Evolutionary conservation across 202 grass and related monocot genomes (phyloP).

Genomic region (Elaeis oleifera): DNA sequence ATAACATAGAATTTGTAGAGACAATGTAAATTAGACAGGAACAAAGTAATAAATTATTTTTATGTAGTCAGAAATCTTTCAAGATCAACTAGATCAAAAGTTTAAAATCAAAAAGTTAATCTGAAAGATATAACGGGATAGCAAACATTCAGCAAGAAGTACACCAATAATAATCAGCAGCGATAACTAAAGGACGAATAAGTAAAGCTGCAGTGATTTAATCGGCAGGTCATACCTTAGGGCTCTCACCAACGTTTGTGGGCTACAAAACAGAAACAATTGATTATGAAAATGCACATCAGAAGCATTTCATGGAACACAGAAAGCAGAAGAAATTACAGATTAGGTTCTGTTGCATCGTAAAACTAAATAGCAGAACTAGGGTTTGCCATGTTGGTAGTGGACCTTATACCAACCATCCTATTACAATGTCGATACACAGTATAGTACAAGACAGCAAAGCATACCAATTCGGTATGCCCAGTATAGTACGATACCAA

Average conservation of each 20-base stretch:
- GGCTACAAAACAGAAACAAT: conserved; percentile 47
- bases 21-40: too few relatives aligned
- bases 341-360: neutral
- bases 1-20: too few relatives aligned
- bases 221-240: conserved; percentile 47
- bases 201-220: conserved; percentile 5
- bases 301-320: conserved; percentile 2
- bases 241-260: conserved; percentile 90
- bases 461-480: too few relatives aligned
- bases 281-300: neutral
- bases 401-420: too few relatives aligned
- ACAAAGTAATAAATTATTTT: too few relatives aligned
- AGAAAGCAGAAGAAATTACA: neutral
- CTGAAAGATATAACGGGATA: neutral
- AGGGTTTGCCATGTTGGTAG: too few relatives aligned
- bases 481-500: too few relatives aligned
- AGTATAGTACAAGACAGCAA: too few relatives aligned
- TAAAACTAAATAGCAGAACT: neutral
- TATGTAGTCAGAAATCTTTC: too few relatives aligned
- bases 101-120: too few relatives aligned
- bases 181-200: neutral
- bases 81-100: too few relatives aligned
- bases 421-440: too few relatives aligned
- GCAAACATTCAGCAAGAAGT: neutral
- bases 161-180: conserved; percentile 2